Base-by-base conservation (phyloP, 2,329 filamentous ascomycete species). In the Sodiomyces alkalinus region DNA sequence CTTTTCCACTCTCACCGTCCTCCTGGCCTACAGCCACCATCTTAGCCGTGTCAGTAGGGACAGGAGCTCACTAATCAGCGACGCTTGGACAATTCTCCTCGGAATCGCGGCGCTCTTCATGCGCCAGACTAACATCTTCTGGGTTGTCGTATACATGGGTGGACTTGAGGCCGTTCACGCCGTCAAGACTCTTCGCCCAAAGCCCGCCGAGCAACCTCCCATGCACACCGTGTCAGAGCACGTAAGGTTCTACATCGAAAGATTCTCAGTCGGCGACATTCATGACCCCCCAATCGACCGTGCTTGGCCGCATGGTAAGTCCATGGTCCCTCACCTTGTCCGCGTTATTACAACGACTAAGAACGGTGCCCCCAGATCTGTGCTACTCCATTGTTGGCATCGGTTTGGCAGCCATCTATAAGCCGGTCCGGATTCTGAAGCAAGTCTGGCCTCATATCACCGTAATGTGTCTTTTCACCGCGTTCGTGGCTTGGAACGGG, bases 121-220 rank as follows among this genome's bases (percentile, higher is more conserved):
- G 60, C 67, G 90, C 15, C 90, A 98, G 51, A 98, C 90, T 0
- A 98, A 98, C 43, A 79, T 96, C 31, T 93, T 98, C 48, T 98
- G 90, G 90, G 75, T 86, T 0, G 77, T 81, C 1, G 60, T 86
- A 0, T 83, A 80, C 43, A 69, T 83, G 42, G 78, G 78, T 13
- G 74, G 66, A 5, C 35, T 71, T 22, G 65, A 76, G 47, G 53
- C 56, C 23, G 49, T 71, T 3, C 60, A 65, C 39, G 60, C 54
- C 12, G 52, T 69, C 33, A 68, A 62, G 43, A 51, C 41, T 4
- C 43, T 68, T 17, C 47, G 42, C 11, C 53, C 54, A 0, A 33
- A 43, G 13, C 38, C 41, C 0, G 46, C 45, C 3, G 38, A 45
- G 6, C 44, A 44, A 15, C 51, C 53, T 1, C 28, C 18, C 3